Evolutionary conservation across 306 rosid species (phyloP).

Genomic region (Cyamopsis tetragonoloba): DNA sequence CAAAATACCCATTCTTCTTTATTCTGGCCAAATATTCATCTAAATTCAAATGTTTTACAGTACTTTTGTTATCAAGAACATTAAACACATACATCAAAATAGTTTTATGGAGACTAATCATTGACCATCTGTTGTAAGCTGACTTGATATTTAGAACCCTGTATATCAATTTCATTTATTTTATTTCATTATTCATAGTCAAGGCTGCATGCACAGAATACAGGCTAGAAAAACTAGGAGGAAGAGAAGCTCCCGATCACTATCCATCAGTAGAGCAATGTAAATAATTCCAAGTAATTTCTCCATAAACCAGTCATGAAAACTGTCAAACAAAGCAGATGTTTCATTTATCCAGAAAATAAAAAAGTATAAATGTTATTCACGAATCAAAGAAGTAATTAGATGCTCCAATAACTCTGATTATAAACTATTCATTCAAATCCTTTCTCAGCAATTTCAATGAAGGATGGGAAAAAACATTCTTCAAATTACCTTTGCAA

Average conservation of each 20-base stretch:
- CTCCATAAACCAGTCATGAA: background rate
- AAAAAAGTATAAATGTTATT: constrained; percentile 2
- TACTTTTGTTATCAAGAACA: background rate
- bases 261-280: constrained; percentile 16
- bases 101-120: background rate
- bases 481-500: constrained; percentile 74
- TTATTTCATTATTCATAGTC: background rate
- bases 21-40: constrained; percentile 12
- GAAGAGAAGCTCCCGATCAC: background rate
- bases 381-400: background rate
- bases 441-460: background rate
- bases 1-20: background rate
- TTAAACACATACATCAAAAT: background rate
- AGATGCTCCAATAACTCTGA: background rate
- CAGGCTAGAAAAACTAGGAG: background rate
- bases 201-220: constrained; percentile 9
- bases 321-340: background rate
- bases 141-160: constrained; percentile 11
- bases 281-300: too few relatives aligned
- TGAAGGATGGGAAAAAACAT: background rate
- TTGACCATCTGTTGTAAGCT: constrained; percentile 2
- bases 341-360: constrained; percentile 15
- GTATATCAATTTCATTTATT: constrained; percentile 2
- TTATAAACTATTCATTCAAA: constrained; percentile 4
- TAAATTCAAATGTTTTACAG: background rate